A percentile compares a stretch with the other conserved stretches of the same genome.
These are phyloP conservation scores for Dunaliella primolecta DNA, from an alignment of 139 green algal genomes.

Conservation along the genomic window DNA sequence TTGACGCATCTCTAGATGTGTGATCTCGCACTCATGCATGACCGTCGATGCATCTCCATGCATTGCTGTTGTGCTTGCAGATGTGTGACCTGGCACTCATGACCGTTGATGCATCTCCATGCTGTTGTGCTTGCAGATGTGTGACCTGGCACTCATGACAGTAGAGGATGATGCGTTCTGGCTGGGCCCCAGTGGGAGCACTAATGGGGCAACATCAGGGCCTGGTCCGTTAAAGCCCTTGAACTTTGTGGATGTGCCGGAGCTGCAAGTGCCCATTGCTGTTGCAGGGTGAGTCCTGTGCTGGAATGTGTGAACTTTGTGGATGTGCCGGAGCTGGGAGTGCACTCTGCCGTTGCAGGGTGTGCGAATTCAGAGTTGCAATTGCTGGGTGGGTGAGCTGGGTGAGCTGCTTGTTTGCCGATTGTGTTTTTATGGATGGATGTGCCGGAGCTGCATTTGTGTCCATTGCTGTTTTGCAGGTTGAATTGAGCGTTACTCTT, in stretches of 20 bases:
- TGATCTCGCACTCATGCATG: too few species aligned
- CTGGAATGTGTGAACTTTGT: too few species aligned
- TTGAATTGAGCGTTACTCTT: too few species aligned
- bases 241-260: constrained; percentile 69
- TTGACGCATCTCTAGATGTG: too few species aligned
- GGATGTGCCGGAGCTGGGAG: not conserved
- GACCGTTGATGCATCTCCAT: constrained; percentile 65
- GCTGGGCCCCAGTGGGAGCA: constrained; percentile 8
- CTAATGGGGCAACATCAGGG: not conserved
- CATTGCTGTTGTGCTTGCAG: too few species aligned
- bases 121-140: constrained; percentile 42
- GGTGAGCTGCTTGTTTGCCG: too few species aligned
- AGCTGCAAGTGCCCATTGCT: constrained; percentile 72
- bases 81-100: constrained; percentile 70
- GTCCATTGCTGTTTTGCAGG: too few species aligned
- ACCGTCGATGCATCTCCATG: too few species aligned
- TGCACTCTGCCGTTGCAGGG: not conserved
- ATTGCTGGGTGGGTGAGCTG: not conserved
- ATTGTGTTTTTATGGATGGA: too few species aligned
- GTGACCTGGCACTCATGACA: constrained; percentile 77
- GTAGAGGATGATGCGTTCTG: constrained; percentile 73
- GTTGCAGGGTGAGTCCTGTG: constrained; percentile 56
- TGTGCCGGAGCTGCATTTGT: too few species aligned
- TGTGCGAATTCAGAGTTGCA: not conserved
- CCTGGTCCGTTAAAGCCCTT: constrained; percentile 24